Base-by-base conservation (phyloP, 768 basidiomycete genomes). In the Rhodotorula graminis region DNA sequence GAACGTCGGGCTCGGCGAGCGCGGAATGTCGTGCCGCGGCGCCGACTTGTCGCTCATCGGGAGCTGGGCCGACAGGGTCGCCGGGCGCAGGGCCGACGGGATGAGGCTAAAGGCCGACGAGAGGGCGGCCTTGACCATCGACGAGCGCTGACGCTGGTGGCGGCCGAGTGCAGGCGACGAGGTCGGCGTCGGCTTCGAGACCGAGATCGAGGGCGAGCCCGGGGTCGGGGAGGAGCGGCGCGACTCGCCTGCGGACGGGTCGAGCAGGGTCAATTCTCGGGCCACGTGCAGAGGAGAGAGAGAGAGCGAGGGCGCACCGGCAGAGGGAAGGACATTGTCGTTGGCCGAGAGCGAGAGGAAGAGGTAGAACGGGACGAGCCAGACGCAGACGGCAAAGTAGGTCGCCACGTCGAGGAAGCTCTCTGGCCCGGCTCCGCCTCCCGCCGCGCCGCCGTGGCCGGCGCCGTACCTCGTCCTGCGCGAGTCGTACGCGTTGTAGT, bases 281-380 rank as follows among this genome's bases (percentile, higher is more conserved):
- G 1, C 4, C 44, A n/a, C 9, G 21, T 12, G 15, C 6, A 33
- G 27, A 2, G 0, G 10, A 31, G 37, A 31, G 19, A 11, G 18
- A 40, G 42, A 21, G 6, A 15, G 14, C 14, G 3, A 23, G 40
- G 0, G 33, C 78, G 76, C 18, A 74, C 77, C 47, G n/a, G 71
- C 33, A 1, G 77, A 78, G 0, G 96, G 96, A 25, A 98, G 85
- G 4, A 94, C 92, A 78, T 98, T 92, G 80, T 99, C 96, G 75
- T 97, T 98, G 25, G 96, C 95, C 73, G 92, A 94, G 64, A 99
- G 83, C 79, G 93, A 95, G 69, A 99, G 83, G 84, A 99, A 99
- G 46, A 99, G 82, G 95, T 70, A 99, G 44, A 99, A 81, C 6
- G 96, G 96, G 15, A 90, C 81, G 69, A 83, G 79, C 74, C 74